Base-by-base conservation (phyloP, 768 basidiomycete genomes). In the Tulasnella sp. region DNA sequence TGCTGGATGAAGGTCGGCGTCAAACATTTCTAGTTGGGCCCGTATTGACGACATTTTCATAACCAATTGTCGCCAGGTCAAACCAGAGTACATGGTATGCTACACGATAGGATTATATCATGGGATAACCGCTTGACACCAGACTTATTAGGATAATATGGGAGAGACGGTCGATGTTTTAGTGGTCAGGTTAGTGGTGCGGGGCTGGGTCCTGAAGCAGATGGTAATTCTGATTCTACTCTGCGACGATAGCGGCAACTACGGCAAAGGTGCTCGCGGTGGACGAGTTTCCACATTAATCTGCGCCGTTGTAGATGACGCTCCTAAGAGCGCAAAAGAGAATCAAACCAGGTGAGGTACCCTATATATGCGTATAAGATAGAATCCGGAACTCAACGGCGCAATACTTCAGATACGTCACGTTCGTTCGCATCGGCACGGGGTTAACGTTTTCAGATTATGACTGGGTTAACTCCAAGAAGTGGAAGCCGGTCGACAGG, bases 91-190 rank as follows among this genome's bases (percentile, higher is more conserved):
- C 64, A 87, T 88, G 83, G 88, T 87, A 64, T 53, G 73, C 67
- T 38, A n/a, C 53, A 55, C 32, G 44, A 29, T 13, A 56, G 9
- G 43, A 23, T 17, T 23, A 49, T 0, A 11, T 26, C 3, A 45
- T 34, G n/a, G n/a, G n/a, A n/a, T n/a, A n/a, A n/a, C n/a, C n/a
- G n/a, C n/a, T n/a, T n/a, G n/a, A n/a, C n/a, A n/a, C n/a, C n/a
- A n/a, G n/a, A n/a, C n/a, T 52, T 43, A 13, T 8, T 55, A 89
- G 88, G 91, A 94, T 65, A 86, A 89, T 62, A 81, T 94, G 79
- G 91, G 89, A 5, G 92, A 96, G 73, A 93, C 87, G 0, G 84
- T 94, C 2, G 95, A 97, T 65, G 81, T 95, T 1, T 73, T 98
- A 7, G 92, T 98, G 23, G 82, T 98, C 32, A 38, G 34, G 34